These are phyloP conservation scores for Penicillium cinerascens DNA, from an alignment of 495 filamentous ascomycete species.

Conservation along the genomic window DNA sequence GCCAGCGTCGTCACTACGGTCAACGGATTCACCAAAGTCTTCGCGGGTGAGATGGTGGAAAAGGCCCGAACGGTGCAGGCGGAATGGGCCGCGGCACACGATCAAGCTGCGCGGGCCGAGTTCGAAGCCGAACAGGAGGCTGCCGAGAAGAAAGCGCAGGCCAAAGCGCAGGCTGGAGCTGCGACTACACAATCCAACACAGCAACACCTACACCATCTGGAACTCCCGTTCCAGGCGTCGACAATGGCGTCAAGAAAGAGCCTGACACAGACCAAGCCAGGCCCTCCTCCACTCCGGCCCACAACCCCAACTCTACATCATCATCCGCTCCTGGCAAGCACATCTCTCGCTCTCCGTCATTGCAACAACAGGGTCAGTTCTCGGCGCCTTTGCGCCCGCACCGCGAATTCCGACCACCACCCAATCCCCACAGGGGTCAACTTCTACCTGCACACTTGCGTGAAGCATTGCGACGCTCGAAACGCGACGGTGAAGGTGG, in stretches of 20 bases:
- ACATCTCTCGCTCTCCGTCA: slow-evolving; percentile 12
- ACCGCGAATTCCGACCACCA: slow-evolving; percentile 30
- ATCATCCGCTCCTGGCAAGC: too few relatives aligned
- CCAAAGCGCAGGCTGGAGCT: slow-evolving; percentile 25
- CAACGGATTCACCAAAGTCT: slow-evolving; percentile 78
- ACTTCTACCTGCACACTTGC: slow-evolving; percentile 74
- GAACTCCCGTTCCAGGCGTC: slow-evolving; percentile 9
- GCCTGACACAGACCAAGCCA: slow-evolving; percentile 10
- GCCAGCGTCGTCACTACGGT: slow-evolving; percentile 73
- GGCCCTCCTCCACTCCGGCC: neutral
- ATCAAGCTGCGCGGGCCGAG: slow-evolving; percentile 34
- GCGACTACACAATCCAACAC: slow-evolving; percentile 11
- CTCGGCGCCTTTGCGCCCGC: slow-evolving; percentile 8
- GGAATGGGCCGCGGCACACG: slow-evolving; percentile 64
- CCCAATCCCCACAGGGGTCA: slow-evolving; percentile 60
- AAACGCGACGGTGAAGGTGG: slow-evolving; percentile 63
- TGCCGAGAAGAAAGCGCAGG: slow-evolving; percentile 40
- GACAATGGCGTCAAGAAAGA: slow-evolving; percentile 27
- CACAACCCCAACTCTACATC: slow-evolving; percentile 11
- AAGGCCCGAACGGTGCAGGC: slow-evolving; percentile 72
- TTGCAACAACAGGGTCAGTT: neutral
- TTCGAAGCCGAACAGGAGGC: slow-evolving; percentile 33
- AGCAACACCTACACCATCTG: slow-evolving; percentile 16
- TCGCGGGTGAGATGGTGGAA: slow-evolving; percentile 79
- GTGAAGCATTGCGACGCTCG: slow-evolving; percentile 73